A percentile compares a stretch with the other conserved stretches of the same genome.
Conservation (phyloP, 805 yeast species). For the Hyphopichia homilentoma region DNA sequence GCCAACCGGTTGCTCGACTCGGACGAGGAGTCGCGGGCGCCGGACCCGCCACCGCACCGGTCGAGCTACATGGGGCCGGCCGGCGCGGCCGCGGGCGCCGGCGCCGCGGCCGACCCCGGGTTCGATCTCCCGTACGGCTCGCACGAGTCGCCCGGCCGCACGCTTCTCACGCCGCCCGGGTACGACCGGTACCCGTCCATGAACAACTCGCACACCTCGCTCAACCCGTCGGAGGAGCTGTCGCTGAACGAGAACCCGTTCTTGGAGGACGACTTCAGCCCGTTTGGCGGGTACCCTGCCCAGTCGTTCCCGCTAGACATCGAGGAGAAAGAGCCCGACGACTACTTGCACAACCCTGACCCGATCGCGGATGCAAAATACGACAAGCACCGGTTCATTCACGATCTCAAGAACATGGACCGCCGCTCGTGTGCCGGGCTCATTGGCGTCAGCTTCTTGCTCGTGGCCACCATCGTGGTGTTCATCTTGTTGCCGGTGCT, state of each 20-base stretch:
- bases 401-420: constrained; percentile 67
- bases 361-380: constrained; percentile 87
- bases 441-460: constrained; percentile 54
- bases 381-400: constrained; percentile 62
- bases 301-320: constrained; percentile 84
- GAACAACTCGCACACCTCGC: constrained; percentile 29
- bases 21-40: no score
- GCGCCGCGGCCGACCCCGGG: constrained; percentile 8
- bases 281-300: constrained; percentile 97
- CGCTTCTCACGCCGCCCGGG: constrained; percentile 43
- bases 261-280: constrained; percentile 60
- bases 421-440: constrained; percentile 58
- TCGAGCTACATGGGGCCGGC: no score
- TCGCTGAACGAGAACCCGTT: background rate
- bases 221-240: constrained; percentile 5
- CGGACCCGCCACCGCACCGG: no score
- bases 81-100: no score
- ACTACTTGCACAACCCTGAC: constrained; percentile 93
- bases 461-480: constrained; percentile 59
- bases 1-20: no score
- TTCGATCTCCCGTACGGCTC: constrained; percentile 10
- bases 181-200: constrained; percentile 68
- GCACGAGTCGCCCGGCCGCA: constrained; percentile 11
- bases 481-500: constrained; percentile 80
- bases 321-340: constrained; percentile 94